Conservation (phyloP, 2,329 filamentous ascomycete species). For the Claviceps pusilla region DNA sequence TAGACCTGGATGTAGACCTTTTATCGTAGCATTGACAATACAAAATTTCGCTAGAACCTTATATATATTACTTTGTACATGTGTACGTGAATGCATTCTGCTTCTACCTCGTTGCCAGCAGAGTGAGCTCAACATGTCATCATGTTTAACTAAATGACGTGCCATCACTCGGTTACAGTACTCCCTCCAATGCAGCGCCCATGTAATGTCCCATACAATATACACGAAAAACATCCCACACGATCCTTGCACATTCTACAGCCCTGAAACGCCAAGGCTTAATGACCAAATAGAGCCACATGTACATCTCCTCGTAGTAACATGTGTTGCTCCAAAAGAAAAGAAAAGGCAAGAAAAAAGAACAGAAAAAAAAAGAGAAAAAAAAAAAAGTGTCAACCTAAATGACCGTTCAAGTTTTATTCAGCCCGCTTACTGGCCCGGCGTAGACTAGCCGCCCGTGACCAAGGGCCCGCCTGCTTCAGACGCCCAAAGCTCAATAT, state of each 20-base stretch:
- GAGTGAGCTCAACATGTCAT: neutral
- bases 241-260: neutral
- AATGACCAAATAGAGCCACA: neutral
- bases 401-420: neutral
- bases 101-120: neutral
- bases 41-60: no score
- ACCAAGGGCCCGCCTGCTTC: slow-evolving; percentile 33
- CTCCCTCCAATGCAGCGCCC: neutral
- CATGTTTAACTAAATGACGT: neutral
- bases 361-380: neutral
- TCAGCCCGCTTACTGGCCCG: slow-evolving; percentile 15
- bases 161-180: neutral
- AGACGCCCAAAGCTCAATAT: slow-evolving; percentile 35
- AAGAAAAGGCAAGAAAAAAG: neutral
- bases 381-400: neutral
- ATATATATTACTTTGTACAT: neutral
- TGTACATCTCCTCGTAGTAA: neutral
- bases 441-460: slow-evolving; percentile 27
- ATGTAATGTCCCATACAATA: neutral
- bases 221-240: neutral
- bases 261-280: neutral
- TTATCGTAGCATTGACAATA: no score
- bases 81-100: neutral
- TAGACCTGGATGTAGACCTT: no score
- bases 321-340: neutral